Percentiles rank a stretch among this genome's conserved stretches.
These are phyloP conservation scores for Globisporangium parvum DNA, from an alignment of 352 stramenopile genomes.

Conservation along the genomic window DNA sequence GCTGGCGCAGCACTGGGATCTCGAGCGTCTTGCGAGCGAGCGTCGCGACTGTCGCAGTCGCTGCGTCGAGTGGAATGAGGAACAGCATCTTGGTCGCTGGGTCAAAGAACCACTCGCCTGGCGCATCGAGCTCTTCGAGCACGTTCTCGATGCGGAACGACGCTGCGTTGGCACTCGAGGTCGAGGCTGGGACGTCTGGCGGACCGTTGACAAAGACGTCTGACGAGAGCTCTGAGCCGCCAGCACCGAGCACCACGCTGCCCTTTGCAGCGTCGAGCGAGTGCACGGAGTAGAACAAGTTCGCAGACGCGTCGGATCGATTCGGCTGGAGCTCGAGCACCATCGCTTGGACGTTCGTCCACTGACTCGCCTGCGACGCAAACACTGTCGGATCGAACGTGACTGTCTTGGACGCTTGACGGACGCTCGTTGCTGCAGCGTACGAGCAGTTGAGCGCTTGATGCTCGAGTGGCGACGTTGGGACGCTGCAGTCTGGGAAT, in stretches of 20 bases:
- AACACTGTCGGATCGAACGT: slow-evolving; percentile 34
- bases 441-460: slow-evolving; percentile 37
- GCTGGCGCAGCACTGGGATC: slow-evolving; percentile 53
- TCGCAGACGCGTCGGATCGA: slow-evolving; percentile 17
- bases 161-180: slow-evolving; percentile 1
- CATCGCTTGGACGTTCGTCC: slow-evolving; percentile 20
- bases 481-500: slow-evolving; percentile 46
- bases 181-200: neutral
- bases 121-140: slow-evolving; percentile 49
- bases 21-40: slow-evolving; percentile 31
- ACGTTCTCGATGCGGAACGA: slow-evolving; percentile 63
- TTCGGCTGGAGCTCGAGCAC: slow-evolving; percentile 36
- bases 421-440: slow-evolving; percentile 12
- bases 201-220: slow-evolving; percentile 32
- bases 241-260: slow-evolving; percentile 33
- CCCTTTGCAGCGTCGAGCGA: slow-evolving; percentile 16
- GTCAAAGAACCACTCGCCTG: slow-evolving; percentile 70
- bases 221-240: slow-evolving; percentile 43
- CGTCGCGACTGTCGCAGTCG: slow-evolving; percentile 13
- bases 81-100: slow-evolving; percentile 34
- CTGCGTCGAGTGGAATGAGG: slow-evolving; percentile 43
- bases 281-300: slow-evolving; percentile 34
- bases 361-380: slow-evolving; percentile 29
- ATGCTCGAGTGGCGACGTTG: too few relatives aligned
- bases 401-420: slow-evolving; percentile 14